A percentile compares a stretch with the other conserved stretches of the same genome.
These are phyloP conservation scores for Pseudonectria buxi DNA, from an alignment of 2,329 filamentous ascomycete genomes.

Conservation along the genomic window DNA sequence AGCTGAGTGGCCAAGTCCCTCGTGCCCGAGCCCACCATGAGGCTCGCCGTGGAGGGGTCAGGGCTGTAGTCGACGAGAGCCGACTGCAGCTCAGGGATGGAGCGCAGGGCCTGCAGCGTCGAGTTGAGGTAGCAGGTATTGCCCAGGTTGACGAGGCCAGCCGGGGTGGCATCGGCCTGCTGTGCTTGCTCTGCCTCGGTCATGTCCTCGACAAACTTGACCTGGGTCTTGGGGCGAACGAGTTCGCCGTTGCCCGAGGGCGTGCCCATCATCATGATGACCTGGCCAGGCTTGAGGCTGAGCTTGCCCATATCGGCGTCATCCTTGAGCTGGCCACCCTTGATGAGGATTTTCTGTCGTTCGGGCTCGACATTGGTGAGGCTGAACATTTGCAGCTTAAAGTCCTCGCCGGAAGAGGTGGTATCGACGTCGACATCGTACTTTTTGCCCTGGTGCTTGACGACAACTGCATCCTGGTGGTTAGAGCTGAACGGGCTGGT, in stretches of 20 bases:
- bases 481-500: background rate
- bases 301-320: constrained; percentile 80
- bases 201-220: constrained; percentile 96
- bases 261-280: constrained; percentile 95
- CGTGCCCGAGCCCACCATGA: constrained; percentile 27
- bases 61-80: constrained; percentile 57
- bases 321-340: constrained; percentile 92
- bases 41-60: constrained; percentile 37
- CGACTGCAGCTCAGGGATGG: constrained; percentile 84
- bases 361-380: constrained; percentile 94
- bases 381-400: constrained; percentile 94
- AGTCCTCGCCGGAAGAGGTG: constrained; percentile 75
- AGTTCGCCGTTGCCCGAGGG: constrained; percentile 57
- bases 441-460: constrained; percentile 94
- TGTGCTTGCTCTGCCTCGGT: constrained; percentile 85
- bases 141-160: constrained; percentile 83
- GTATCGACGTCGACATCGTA: constrained; percentile 91
- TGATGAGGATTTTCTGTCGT: constrained; percentile 91
- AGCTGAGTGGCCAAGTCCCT: constrained; percentile 71
- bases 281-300: constrained; percentile 76
- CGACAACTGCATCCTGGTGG: constrained; percentile 55
- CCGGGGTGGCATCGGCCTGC: constrained; percentile 75
- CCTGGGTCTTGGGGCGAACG: constrained; percentile 67
- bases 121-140: constrained; percentile 99
- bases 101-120: constrained; percentile 82